Conservation (phyloP, 179 eudicot genomes). For the Camellia oleifera region DNA sequence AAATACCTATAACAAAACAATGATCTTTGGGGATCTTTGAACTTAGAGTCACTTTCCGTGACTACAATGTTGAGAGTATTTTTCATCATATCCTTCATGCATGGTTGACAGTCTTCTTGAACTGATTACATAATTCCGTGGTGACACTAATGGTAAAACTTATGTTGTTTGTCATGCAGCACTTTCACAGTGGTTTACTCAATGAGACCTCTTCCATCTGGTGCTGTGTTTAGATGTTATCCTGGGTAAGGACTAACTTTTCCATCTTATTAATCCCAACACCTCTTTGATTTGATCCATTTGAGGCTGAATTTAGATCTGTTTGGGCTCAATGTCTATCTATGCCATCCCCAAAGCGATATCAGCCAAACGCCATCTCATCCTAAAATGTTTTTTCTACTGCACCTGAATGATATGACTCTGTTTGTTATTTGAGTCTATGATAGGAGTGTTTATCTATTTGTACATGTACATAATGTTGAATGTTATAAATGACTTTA, state of each 20-base stretch:
- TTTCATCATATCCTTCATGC: background rate
- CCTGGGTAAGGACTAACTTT: constrained; percentile 68
- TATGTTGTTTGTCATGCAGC: constrained; percentile 39
- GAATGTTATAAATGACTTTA: too few species aligned
- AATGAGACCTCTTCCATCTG: constrained; percentile 84
- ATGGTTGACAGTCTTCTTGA: background rate
- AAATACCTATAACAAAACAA: background rate
- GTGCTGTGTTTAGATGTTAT: constrained; percentile 95
- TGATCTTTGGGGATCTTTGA: background rate
- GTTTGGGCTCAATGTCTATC: background rate
- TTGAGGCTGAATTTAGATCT: background rate
- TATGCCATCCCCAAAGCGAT: too few species aligned
- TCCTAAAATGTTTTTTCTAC: too few species aligned
- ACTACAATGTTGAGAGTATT: background rate
- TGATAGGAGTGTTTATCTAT: too few species aligned
- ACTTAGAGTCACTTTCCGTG: too few species aligned
- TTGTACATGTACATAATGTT: too few species aligned
- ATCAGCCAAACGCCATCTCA: too few species aligned
- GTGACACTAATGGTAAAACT: constrained; percentile 3
- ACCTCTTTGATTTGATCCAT: background rate
- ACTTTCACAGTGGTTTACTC: constrained; percentile 85
- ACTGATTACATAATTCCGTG: background rate
- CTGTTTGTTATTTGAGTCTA: too few species aligned
- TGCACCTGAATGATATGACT: too few species aligned
- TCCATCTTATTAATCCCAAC: background rate